phyloP scores from a whole-genome alignment of 2,329 filamentous ascomycete genomes.

The Akanthomyces uredinophilus region DNA sequence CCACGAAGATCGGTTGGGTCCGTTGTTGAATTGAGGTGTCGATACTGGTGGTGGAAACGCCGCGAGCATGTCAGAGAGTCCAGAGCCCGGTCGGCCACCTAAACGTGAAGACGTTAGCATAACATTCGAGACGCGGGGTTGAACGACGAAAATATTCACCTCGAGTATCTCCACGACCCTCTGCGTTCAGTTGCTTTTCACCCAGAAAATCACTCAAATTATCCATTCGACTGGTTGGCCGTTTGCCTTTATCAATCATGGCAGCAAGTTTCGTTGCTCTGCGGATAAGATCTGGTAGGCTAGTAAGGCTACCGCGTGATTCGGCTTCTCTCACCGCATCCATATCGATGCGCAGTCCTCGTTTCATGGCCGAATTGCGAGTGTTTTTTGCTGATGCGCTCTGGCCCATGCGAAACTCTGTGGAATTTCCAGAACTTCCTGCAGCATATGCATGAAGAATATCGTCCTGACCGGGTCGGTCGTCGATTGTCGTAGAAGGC shows the following conservation, averaged over 20 bases:
- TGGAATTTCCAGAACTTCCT: constrained; percentile 40
- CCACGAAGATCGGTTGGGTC: constrained; percentile 43
- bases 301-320: constrained; percentile 82
- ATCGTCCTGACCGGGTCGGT: constrained; percentile 8
- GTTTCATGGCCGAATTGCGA: constrained; percentile 47
- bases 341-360: constrained; percentile 74
- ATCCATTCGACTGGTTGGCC: constrained; percentile 55
- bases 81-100: constrained; percentile 44
- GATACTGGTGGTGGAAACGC: constrained; percentile 59
- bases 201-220: constrained; percentile 47
- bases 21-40: constrained; percentile 31
- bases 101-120: constrained; percentile 24
- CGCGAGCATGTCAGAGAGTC: constrained; percentile 59
- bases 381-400: constrained; percentile 31
- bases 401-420: constrained; percentile 24
- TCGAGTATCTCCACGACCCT: constrained; percentile 35
- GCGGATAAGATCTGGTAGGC: constrained; percentile 82
- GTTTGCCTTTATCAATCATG: constrained; percentile 77
- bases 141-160: constrained; percentile 27
- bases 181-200: constrained; percentile 35
- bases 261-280: constrained; percentile 81
- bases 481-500: constrained; percentile 14
- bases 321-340: constrained; percentile 77
- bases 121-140: constrained; percentile 6
- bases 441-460: constrained; percentile 46